Base-by-base conservation (phyloP, 768 basidiomycete species). In the Porpolomopsis calyptriformis region DNA sequence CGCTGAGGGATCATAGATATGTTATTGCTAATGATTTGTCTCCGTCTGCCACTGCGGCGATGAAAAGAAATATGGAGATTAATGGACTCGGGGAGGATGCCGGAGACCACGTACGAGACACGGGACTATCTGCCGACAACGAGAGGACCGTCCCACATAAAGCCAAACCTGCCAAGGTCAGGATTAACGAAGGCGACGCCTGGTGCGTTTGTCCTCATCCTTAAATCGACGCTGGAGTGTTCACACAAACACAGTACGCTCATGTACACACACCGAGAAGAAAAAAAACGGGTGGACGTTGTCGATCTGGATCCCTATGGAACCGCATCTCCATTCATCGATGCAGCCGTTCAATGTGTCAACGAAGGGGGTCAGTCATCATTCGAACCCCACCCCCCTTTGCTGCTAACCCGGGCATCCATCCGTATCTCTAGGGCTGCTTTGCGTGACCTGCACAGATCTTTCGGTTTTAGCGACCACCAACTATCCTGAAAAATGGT, bases 301-400 rank as follows among this genome's bases (percentile, higher is more conserved):
- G 81, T 99, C n/a, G 96, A 99, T 60, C 74, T 99, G 22, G 96
- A 99, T 60, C 96, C 96, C 0, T 99, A 98, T 56, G 96, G 96
- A 1, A 94, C 91, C 7, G 96, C 96, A 0, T 85, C 91, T 3
- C 96, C 94, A 2, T 99, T 99, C 60, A 83, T 99, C 22, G 96
- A 99, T 55, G 83, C 83, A 18, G 92, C 94, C 0, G 81, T 99
- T 12, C 92, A 97, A 55, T 79, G 78, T 47, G 70, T 96, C 7
- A 76, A 78, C 25, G 92, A 93, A 53, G 92, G 87, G 60, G 94
- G 93, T 83, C 49, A 53, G 72, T 59, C 12, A n/a, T 25, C 35
- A 6, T 33, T n/a, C 36, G 16, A 18, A 45, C 23, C n/a, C n/a
- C 25, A 29, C 5, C 11, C 20, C 25, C 8, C 38, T 14, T 34